A percentile compares a stretch with the other conserved stretches of the same genome.
phyloP scores from a whole-genome alignment of 2,329 filamentous ascomycete genomes.

The Nemania serpens region DNA sequence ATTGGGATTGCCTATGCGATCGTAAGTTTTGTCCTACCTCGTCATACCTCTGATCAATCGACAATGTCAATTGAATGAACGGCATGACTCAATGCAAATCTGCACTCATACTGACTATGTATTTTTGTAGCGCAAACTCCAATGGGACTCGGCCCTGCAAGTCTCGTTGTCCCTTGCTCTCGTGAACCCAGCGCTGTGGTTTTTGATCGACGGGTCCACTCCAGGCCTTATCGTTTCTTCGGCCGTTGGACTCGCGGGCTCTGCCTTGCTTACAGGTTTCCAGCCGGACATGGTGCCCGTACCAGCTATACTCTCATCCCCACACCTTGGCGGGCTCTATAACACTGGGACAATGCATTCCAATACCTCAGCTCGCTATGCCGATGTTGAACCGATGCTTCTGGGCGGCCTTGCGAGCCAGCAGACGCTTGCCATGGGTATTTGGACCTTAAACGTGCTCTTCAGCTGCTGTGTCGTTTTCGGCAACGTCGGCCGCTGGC shows the following conservation, averaged over 20 bases:
- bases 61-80: neutral
- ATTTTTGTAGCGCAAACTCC: conserved; percentile 72
- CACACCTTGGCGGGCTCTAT: conserved; percentile 16
- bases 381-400: conserved; percentile 33
- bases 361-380: conserved; percentile 15
- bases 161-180: conserved; percentile 86
- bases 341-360: conserved; percentile 5
- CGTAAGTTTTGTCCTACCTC: conserved; percentile 42
- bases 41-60: neutral
- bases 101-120: conserved; percentile 21
- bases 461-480: conserved; percentile 97
- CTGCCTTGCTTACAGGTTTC: conserved; percentile 72
- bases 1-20: conserved; percentile 71
- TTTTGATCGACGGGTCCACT: conserved; percentile 87
- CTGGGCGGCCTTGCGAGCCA: conserved; percentile 62
- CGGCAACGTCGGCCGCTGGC: conserved; percentile 86
- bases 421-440: conserved; percentile 71
- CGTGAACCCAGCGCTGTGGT: conserved; percentile 94
- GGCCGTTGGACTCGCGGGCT: conserved; percentile 74
- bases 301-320: conserved; percentile 51
- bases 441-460: conserved; percentile 91
- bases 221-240: conserved; percentile 82
- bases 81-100: neutral
- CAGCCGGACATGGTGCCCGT: conserved; percentile 79
- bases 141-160: conserved; percentile 95